Evolutionary conservation across 352 stramenopile genomes (phyloP).

Genomic region (Phytophthora syringae): DNA sequence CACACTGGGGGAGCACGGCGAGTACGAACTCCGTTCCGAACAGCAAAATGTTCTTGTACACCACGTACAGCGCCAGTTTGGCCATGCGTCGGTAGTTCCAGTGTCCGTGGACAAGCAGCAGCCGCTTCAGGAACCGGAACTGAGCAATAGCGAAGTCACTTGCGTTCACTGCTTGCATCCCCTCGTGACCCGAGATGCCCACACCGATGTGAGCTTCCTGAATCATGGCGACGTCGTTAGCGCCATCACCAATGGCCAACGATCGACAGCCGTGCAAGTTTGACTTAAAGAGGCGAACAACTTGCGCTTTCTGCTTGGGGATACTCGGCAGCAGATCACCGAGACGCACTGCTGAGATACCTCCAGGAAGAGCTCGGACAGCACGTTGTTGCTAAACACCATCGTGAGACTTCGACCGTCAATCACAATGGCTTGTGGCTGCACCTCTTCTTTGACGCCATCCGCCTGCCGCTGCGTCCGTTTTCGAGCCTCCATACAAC

Average conservation of each 20-base stretch:
- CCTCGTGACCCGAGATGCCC: slow-evolving; percentile 98
- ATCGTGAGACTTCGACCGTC: slow-evolving; percentile 77
- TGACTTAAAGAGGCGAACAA: slow-evolving; percentile 88
- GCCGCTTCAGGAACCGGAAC: slow-evolving; percentile 96
- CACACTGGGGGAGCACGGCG: slow-evolving; percentile 69
- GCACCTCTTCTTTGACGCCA: slow-evolving; percentile 6
- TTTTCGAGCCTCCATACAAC: slow-evolving; percentile 53
- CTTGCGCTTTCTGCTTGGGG: slow-evolving; percentile 92
- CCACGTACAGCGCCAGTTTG: slow-evolving; percentile 97
- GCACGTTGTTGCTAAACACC: slow-evolving; percentile 72
- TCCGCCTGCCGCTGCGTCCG: slow-evolving; percentile 36
- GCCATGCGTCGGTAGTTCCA: slow-evolving; percentile 98
- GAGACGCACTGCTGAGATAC: slow-evolving; percentile 83
- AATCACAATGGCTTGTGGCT: slow-evolving; percentile 73
- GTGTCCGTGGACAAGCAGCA: slow-evolving; percentile 98
- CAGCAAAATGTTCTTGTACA: slow-evolving; percentile 99
- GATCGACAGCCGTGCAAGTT: slow-evolving; percentile 88
- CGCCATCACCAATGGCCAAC: slow-evolving; percentile 98
- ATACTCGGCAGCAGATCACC: slow-evolving; percentile 92
- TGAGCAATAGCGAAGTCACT: slow-evolving; percentile 99
- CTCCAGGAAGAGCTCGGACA: slow-evolving; percentile 87
- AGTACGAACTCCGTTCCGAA: slow-evolving; percentile 90
- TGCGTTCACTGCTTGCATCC: slow-evolving; percentile 98
- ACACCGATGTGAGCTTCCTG: slow-evolving; percentile 98
- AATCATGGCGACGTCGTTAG: slow-evolving; percentile 99